Conservation (phyloP, 352 stramenopile genomes). For the Pythium myriotylum region DNA sequence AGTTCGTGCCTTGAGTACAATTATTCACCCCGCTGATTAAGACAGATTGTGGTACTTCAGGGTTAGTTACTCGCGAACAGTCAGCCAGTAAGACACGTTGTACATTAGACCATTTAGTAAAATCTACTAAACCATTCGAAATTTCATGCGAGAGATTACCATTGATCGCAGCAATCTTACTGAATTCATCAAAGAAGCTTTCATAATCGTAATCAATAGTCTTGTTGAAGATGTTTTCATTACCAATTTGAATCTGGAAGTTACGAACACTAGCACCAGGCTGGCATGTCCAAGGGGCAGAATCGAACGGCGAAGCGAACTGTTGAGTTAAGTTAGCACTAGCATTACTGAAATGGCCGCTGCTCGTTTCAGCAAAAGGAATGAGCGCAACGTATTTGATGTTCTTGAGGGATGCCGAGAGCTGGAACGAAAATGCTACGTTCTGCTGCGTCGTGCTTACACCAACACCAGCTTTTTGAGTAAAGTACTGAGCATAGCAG, state of each 20-base stretch:
- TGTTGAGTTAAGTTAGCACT: constrained; percentile 4
- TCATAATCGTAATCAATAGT: constrained; percentile 29
- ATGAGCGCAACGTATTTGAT: constrained; percentile 29
- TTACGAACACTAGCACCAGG: constrained; percentile 24
- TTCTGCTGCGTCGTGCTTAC: constrained; percentile 16
- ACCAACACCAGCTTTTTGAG: constrained; percentile 19
- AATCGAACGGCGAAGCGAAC: constrained; percentile 31
- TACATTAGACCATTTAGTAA: constrained; percentile 21
- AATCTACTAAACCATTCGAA: constrained; percentile 28
- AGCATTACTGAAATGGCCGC: constrained; percentile 4
- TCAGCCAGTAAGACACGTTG: constrained; percentile 28
- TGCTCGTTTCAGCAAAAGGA: constrained; percentile 25
- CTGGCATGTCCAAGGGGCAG: constrained; percentile 31
- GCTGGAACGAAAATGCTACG: constrained; percentile 20
- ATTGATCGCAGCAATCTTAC: constrained; percentile 29
- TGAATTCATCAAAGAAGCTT: constrained; percentile 24
- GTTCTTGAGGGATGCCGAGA: constrained; percentile 23
- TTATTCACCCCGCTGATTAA: constrained; percentile 13
- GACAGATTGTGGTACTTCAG: constrained; percentile 15
- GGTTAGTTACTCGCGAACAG: constrained; percentile 17
- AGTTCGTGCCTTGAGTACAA: constrained; percentile 17
- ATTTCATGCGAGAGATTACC: constrained; percentile 28
- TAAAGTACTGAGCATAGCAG: constrained; percentile 32
- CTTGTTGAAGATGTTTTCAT: constrained; percentile 35
- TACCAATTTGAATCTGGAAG: constrained; percentile 32